These are phyloP conservation scores for Phytophthora citricola DNA, from an alignment of 352 stramenopile species.

Conservation along the genomic window DNA sequence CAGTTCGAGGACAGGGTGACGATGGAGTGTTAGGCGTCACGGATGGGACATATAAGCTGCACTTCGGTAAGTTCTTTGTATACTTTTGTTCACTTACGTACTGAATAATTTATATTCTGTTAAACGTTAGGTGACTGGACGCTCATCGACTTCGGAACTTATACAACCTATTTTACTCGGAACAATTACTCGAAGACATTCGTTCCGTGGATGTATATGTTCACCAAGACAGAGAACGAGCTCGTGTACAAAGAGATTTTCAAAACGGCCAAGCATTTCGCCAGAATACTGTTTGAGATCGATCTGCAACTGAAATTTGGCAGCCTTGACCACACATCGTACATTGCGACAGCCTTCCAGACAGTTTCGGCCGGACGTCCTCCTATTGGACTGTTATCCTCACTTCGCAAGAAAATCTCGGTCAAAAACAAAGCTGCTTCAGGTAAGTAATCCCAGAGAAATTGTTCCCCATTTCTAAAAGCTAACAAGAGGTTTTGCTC, in stretches of 20 bases:
- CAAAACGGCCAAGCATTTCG: not conserved
- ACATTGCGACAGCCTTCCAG: too few relatives aligned
- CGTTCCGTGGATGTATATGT: conserved; percentile 29
- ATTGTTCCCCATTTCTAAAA: too few relatives aligned
- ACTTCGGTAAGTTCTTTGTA: not conserved
- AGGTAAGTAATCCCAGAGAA: too few relatives aligned
- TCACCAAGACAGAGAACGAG: conserved; percentile 29
- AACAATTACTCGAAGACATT: conserved; percentile 28
- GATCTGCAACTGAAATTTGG: not conserved
- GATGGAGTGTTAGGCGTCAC: not conserved
- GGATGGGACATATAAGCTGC: not conserved
- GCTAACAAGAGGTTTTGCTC: too few relatives aligned
- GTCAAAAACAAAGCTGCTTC: too few relatives aligned
- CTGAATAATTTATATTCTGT: not conserved
- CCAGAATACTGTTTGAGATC: not conserved
- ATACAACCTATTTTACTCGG: conserved; percentile 12
- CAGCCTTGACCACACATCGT: too few relatives aligned
- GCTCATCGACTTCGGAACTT: conserved; percentile 30
- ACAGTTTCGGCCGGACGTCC: too few relatives aligned
- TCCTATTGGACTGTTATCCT: too few relatives aligned
- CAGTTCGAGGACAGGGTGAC: not conserved
- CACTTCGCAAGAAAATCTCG: too few relatives aligned
- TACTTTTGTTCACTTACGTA: not conserved
- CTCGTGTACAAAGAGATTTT: conserved; percentile 19
- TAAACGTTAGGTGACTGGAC: conserved; percentile 13